A percentile compares a stretch with the other conserved stretches of the same genome.
phyloP scores from a whole-genome alignment of 371 early-diverging fungal species.

The Mucor saturninus region DNA sequence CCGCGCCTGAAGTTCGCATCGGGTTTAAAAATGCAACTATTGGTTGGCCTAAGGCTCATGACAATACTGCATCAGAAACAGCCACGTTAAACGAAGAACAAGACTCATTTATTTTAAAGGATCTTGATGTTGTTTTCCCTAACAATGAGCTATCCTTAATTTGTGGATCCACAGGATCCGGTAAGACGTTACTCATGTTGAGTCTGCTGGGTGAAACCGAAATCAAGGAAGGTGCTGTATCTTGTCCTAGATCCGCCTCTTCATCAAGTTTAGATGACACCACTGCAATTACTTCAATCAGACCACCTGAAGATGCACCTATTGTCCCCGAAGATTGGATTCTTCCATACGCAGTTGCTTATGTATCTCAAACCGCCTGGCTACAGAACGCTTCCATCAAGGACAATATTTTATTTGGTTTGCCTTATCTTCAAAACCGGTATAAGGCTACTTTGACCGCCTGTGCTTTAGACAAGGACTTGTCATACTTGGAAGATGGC shows the following conservation, averaged over 20 bases:
- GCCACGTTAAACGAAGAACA: too few relatives aligned
- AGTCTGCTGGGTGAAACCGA: slow-evolving; percentile 61
- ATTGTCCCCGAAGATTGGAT: slow-evolving; percentile 27
- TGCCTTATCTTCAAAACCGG: slow-evolving; percentile 48
- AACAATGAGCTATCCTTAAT: slow-evolving; percentile 55
- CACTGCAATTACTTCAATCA: slow-evolving; percentile 2
- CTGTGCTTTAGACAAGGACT: slow-evolving; percentile 58
- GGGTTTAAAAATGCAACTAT: slow-evolving; percentile 52
- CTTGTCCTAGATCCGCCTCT: slow-evolving; percentile 19
- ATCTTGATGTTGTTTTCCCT: slow-evolving; percentile 59
- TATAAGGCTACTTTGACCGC: slow-evolving; percentile 68
- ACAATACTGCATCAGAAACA: background rate
- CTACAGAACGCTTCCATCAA: slow-evolving; percentile 83
- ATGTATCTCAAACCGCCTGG: slow-evolving; percentile 70
- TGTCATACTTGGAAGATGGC: slow-evolving; percentile 74
- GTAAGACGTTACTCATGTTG: slow-evolving; percentile 67
- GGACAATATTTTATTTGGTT: slow-evolving; percentile 62
- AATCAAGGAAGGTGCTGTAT: slow-evolving; percentile 9
- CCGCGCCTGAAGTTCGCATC: slow-evolving; percentile 27
- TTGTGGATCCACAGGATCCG: slow-evolving; percentile 69
- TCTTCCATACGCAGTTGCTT: slow-evolving; percentile 27
- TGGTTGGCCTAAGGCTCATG: slow-evolving; percentile 14
- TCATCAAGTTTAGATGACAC: slow-evolving; percentile 17
- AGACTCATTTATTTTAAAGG: slow-evolving; percentile 37
- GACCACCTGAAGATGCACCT: slow-evolving; percentile 16